Percentiles rank a stretch among this genome's conserved stretches.
Evolutionary conservation across 163 green algal genomes (phyloP).

Genomic region (Scenedesmus sp.): DNA sequence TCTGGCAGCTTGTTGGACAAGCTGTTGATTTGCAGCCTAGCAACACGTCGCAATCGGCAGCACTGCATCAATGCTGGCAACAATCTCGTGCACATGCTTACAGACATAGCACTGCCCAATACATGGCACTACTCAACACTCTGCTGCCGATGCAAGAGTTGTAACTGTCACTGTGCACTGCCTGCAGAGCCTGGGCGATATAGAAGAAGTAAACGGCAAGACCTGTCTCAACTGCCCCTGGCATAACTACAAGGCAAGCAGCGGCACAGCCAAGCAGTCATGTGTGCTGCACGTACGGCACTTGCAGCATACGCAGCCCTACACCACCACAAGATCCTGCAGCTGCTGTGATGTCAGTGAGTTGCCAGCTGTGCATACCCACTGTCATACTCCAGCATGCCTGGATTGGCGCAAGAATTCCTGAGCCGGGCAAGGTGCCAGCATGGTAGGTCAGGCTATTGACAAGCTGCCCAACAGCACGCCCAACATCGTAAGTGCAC

Average conservation of each 20-base stretch:
- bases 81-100: too few species aligned
- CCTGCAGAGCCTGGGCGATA: conserved; percentile 70
- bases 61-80: too few species aligned
- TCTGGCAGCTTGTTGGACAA: neutral
- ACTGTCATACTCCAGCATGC: too few species aligned
- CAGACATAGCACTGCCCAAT: too few species aligned
- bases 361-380: too few species aligned
- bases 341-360: neutral
- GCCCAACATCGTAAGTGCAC: too few species aligned
- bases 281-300: neutral
- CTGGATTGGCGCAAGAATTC: too few species aligned
- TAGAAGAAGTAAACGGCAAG: conserved; percentile 76
- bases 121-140: neutral
- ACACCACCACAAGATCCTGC: conserved; percentile 51
- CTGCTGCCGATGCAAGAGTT: neutral
- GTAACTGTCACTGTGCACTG: neutral
- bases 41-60: too few species aligned
- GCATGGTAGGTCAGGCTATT: too few species aligned
- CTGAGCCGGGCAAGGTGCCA: too few species aligned
- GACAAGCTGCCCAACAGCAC: too few species aligned
- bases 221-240: conserved; percentile 77
- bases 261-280: neutral
- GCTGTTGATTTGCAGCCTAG: too few species aligned
- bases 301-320: neutral
- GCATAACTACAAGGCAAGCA: conserved; percentile 74